Evolutionary conservation across 2,329 filamentous ascomycete genomes (phyloP), one percentile per base, ranked within the genome.

Genomic region (Fusarium domesticum): DNA sequence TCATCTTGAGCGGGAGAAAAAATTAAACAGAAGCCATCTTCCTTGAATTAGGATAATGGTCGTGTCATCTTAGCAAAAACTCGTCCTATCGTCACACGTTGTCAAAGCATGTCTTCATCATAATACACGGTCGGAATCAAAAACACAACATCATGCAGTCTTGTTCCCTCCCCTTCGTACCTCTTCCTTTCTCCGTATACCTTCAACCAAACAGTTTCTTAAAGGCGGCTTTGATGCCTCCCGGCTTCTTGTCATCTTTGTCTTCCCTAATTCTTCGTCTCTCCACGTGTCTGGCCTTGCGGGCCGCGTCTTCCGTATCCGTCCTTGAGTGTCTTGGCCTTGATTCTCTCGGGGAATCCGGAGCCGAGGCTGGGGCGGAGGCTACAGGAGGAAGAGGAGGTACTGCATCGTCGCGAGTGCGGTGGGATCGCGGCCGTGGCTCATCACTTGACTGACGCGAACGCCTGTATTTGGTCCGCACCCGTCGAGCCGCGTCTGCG

Each of bases 291-390:
- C 66, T 63, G 32, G 63, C 68, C 50, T 60, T 65, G 34, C 60
- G 61, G 17, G 60, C 66, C 14, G 53, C 60, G 48, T 67, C 59
- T 47, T 69, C 66, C 2, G 64, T 48, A 16, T 64, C 64, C n/a
- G 62, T 61, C 42, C 54, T 62, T 18, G 56, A 37, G 14, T 57
- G 48, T 18, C 52, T 58, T 6, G 52, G 50, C 18, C 46, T 48
- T 10, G 53, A 45, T 25, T 42, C 38, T 35, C 30, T 47, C 6
- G 44, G 35, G 12, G 37, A 18, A 4, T 47, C 40, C 10, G 15
- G 58, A 48, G 11, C 20, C 15, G 2, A 38, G 31, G 25, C 45
- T 31, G 30, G 42, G 45, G n/a, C 40, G 25, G 8, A 33, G 14
- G 23, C 8, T 4, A 28, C 23, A 4, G 23, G 14, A 28, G 23